phyloP scores from a whole-genome alignment of 352 stramenopile species.

The Phytophthora quininea region DNA sequence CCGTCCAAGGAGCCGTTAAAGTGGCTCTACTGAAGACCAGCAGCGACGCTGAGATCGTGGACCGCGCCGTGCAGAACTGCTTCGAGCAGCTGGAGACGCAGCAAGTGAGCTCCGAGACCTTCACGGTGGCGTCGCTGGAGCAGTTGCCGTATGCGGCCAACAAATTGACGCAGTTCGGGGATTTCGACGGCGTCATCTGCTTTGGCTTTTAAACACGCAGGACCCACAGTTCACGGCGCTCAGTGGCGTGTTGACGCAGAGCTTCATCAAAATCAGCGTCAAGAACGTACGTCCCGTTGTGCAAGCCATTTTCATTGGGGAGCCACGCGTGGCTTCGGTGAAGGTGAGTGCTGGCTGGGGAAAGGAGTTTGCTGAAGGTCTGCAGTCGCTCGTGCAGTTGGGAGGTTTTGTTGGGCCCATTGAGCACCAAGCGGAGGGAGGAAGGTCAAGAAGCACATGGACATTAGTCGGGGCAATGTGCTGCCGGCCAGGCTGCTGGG shows the following conservation, averaged over 20 bases:
- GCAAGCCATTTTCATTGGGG: conserved; percentile 80
- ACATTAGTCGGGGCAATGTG: conserved; percentile 76
- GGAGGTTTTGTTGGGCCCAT: conserved; percentile 71
- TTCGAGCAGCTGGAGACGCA: conserved; percentile 34
- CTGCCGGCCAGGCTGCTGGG: conserved; percentile 61
- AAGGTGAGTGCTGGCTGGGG: conserved; percentile 78
- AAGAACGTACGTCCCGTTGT: conserved; percentile 81
- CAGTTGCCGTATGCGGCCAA: conserved; percentile 85
- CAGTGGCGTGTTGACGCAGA: conserved; percentile 61
- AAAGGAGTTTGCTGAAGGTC: conserved; percentile 62
- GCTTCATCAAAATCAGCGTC: conserved; percentile 87
- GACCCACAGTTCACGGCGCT: conserved; percentile 72
- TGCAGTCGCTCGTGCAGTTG: conserved; percentile 67
- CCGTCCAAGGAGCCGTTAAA: conserved; percentile 36
- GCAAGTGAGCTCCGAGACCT: conserved; percentile 56
- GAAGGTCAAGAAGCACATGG: conserved; percentile 55
- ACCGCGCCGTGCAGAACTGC: conserved; percentile 71
- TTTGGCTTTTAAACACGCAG: conserved; percentile 77
- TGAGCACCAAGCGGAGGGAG: conserved; percentile 40
- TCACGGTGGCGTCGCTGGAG: conserved; percentile 71
- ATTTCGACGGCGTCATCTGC: conserved; percentile 78
- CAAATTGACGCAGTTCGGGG: conserved; percentile 71
- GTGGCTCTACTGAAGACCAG: conserved; percentile 84
- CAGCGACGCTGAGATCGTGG: conserved; percentile 69
- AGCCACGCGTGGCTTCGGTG: conserved; percentile 72